phyloP scores from a whole-genome alignment of 305 asterid genomes.

The Fraxinus sp. region DNA sequence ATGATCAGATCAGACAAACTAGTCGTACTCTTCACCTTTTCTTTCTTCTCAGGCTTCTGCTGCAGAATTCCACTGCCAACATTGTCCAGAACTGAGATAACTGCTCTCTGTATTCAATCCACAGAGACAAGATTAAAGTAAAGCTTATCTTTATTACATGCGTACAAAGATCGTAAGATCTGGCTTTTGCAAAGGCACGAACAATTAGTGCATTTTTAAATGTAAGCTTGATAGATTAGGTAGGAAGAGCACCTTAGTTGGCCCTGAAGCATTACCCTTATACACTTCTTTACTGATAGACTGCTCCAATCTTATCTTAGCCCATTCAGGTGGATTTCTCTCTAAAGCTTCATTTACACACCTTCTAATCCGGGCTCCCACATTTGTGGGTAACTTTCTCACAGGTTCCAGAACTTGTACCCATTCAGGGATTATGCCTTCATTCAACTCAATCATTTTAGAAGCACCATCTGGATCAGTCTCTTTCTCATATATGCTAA shows the following conservation, averaged over 20 bases:
- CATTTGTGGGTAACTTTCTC: conserved; percentile 95
- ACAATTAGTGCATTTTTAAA: conserved; percentile 4
- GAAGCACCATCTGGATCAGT: conserved; percentile 45
- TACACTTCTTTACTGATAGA: conserved; percentile 94
- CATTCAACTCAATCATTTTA: conserved; percentile 42
- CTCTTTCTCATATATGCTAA: conserved; percentile 47
- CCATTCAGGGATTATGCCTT: conserved; percentile 77
- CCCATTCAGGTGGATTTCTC: conserved; percentile 96
- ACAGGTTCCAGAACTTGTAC: conserved; percentile 91
- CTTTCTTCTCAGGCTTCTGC: conserved; percentile 72
- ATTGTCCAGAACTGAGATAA: conserved; percentile 63
- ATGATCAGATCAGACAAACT: conserved; percentile 60
- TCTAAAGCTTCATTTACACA: conserved; percentile 80
- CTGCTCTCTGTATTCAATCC: conserved; percentile 78
- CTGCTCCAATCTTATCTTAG: conserved; percentile 67
- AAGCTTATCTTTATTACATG: not conserved
- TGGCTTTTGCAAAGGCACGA: not conserved
- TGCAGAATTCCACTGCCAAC: conserved; percentile 51
- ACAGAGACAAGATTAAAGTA: conserved; percentile 17
- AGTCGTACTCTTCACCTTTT: conserved; percentile 50
- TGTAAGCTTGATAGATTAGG: conserved; percentile 18
- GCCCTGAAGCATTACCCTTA: conserved; percentile 99
- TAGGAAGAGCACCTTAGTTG: conserved; percentile 75
- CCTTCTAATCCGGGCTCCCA: conserved; percentile 88
- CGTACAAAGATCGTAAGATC: not conserved